Percentiles rank a stretch among this genome's conserved stretches.
Conservation (phyloP, 768 basidiomycete species). For the Trametes sanguinea region DNA sequence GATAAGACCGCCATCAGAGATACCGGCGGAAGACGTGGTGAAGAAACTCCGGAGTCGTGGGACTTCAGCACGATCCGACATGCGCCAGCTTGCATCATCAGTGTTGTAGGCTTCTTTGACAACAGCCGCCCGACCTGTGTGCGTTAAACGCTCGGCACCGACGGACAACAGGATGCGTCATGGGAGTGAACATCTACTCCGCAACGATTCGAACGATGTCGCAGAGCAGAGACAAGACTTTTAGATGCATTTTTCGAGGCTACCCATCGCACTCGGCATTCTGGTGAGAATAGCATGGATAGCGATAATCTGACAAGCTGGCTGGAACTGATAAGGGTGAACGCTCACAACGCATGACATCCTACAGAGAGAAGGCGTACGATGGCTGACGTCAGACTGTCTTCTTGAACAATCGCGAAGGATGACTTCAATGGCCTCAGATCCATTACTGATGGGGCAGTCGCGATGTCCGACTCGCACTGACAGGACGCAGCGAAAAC, state of each 20-base stretch:
- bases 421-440: no score
- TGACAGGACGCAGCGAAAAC: neutral
- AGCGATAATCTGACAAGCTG: no score
- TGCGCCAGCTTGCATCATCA: no score
- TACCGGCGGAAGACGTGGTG: neutral
- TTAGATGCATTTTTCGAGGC: no score
- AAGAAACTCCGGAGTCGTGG: constrained; percentile 1
- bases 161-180: neutral
- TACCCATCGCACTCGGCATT: no score
- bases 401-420: constrained; percentile 10
- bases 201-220: no score
- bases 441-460: no score
- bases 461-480: neutral
- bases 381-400: neutral
- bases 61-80: neutral
- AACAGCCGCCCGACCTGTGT: neutral
- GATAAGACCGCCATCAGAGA: constrained; percentile 2
- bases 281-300: no score
- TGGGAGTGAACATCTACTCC: no score
- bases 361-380: neutral
- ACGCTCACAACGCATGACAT: neutral
- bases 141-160: neutral
- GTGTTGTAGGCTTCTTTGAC: neutral
- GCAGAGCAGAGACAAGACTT: no score
- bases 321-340: neutral